These are phyloP conservation scores for Cladosporium sp. DNA, from an alignment of 2,329 filamentous ascomycete genomes.

Conservation along the genomic window DNA sequence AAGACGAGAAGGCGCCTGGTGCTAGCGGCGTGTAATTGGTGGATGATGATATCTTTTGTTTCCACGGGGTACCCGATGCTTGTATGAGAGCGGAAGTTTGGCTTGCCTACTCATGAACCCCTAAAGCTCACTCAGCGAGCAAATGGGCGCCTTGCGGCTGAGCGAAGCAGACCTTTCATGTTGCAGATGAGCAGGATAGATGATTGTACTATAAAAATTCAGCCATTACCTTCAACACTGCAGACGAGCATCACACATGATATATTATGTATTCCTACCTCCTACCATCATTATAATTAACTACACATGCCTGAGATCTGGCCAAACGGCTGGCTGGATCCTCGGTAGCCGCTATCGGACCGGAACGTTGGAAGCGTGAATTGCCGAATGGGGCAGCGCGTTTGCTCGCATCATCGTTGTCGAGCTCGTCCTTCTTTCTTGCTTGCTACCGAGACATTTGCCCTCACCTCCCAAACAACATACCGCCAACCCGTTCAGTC, in stretches of 20 bases:
- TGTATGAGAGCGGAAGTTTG: no score
- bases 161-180: background rate
- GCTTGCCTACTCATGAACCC: background rate
- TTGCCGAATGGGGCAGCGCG: background rate
- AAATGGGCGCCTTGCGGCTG: background rate
- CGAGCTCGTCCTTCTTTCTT: background rate
- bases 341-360: background rate
- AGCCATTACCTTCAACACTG: background rate
- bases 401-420: background rate
- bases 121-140: constrained; percentile 9
- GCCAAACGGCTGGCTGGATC: background rate
- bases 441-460: background rate
- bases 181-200: constrained; percentile 2
- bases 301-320: background rate
- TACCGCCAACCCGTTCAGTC: background rate
- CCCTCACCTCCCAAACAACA: background rate
- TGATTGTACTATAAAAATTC: constrained; percentile 6
- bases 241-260: no score
- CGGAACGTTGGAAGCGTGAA: background rate
- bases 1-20: constrained; percentile 81
- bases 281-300: no score
- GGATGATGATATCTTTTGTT: background rate
- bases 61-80: no score
- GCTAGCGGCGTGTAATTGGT: constrained; percentile 44
- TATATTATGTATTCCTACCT: no score